Conservation (phyloP, 2,329 filamentous ascomycete species). For the Cercospora sp. region DNA sequence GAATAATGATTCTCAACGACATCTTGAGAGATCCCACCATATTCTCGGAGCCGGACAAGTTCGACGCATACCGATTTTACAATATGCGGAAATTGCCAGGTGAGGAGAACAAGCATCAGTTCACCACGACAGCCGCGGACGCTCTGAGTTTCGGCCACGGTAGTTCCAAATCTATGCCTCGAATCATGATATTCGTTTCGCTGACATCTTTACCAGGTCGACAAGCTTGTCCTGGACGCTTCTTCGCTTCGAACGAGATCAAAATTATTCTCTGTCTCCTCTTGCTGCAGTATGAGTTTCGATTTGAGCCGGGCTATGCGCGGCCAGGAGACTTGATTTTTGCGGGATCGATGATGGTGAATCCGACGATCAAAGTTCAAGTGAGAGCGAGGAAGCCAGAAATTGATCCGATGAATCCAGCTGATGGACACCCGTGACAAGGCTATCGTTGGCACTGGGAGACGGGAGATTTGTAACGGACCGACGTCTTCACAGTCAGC, state of each 20-base stretch:
- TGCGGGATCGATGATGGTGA: neutral
- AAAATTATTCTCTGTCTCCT: conserved; percentile 39
- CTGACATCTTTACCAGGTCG: neutral
- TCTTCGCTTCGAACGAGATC: conserved; percentile 39
- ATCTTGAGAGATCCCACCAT: neutral
- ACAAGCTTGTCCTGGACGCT: neutral
- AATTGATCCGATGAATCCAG: neutral
- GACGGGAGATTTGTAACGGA: neutral
- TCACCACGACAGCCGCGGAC: neutral
- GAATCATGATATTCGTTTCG: neutral
- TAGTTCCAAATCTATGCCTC: neutral
- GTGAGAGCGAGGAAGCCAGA: neutral
- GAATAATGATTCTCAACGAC: neutral
- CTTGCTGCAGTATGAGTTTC: conserved; percentile 39
- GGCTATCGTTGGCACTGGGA: neutral
- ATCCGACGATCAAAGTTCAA: neutral
- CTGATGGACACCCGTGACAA: neutral
- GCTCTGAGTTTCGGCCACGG: neutral
- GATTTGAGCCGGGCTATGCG: neutral
- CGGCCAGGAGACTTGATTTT: neutral
- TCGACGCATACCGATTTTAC: neutral
- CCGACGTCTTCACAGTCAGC: too few species aligned
- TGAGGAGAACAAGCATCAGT: neutral
- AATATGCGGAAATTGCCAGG: neutral
- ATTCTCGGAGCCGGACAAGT: neutral